Conservation (phyloP, 495 filamentous ascomycete species). For the Penicillium steckii region DNA sequence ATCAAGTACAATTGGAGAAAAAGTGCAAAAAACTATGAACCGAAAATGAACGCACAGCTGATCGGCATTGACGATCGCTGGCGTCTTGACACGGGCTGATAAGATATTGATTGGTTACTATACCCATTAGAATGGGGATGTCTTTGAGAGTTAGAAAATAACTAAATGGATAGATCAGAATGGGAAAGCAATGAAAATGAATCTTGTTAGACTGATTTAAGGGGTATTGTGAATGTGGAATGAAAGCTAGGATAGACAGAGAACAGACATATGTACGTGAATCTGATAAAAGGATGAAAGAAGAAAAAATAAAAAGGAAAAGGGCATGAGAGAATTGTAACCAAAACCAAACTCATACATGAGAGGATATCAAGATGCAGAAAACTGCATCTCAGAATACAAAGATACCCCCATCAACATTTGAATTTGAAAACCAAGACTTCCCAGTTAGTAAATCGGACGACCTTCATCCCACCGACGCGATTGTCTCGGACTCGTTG, state of each 20-base stretch:
- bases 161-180: not conserved
- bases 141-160: not conserved
- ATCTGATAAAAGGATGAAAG: not conserved
- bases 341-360: slow-evolving; percentile 15
- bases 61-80: not conserved
- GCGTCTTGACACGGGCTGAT: not conserved
- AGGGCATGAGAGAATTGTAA: too few relatives aligned
- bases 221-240: slow-evolving; percentile 1
- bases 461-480: slow-evolving; percentile 63
- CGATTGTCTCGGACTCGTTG: slow-evolving; percentile 32
- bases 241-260: not conserved
- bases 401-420: slow-evolving; percentile 6
- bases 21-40: not conserved
- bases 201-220: not conserved
- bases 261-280: not conserved
- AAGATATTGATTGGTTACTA: not conserved
- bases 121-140: too few relatives aligned
- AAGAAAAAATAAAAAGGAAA: slow-evolving; percentile 2
- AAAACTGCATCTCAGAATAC: slow-evolving; percentile 7
- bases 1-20: too few relatives aligned
- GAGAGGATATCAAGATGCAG: slow-evolving; percentile 19
- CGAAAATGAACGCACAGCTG: not conserved
- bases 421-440: not conserved
- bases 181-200: not conserved
- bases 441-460: slow-evolving; percentile 56